These are phyloP conservation scores for Pseudogymnoascus sp. DNA, from an alignment of 2,329 filamentous ascomycete genomes.

Conservation along the genomic window DNA sequence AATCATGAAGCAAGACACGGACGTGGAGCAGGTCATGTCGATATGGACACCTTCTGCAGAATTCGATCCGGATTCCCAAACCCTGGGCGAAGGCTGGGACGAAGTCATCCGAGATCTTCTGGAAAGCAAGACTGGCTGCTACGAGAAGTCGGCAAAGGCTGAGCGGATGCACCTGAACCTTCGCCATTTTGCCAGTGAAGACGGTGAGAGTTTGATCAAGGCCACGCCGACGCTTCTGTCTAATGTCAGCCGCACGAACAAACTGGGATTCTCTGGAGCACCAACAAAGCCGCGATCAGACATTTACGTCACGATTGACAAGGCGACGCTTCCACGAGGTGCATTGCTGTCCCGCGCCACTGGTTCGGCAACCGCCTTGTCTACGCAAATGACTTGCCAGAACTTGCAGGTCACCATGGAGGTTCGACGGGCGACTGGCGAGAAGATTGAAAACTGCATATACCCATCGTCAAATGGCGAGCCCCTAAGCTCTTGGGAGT, in stretches of 20 bases:
- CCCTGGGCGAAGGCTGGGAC: constrained; percentile 60
- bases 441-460: constrained; percentile 81
- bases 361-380: constrained; percentile 67
- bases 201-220: constrained; percentile 74
- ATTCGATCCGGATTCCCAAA: constrained; percentile 44
- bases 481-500: constrained; percentile 78
- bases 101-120: constrained; percentile 65
- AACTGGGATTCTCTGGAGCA: constrained; percentile 89
- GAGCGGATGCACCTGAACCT: constrained; percentile 75
- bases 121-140: constrained; percentile 63
- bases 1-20: constrained; percentile 62
- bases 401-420: constrained; percentile 87
- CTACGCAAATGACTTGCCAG: constrained; percentile 51
- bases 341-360: constrained; percentile 56
- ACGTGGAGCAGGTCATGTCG: constrained; percentile 66
- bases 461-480: constrained; percentile 75
- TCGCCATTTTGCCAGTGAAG: constrained; percentile 66
- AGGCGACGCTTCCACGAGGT: constrained; percentile 71
- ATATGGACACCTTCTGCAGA: constrained; percentile 63
- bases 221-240: constrained; percentile 82
- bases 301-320: constrained; percentile 82
- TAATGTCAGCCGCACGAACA: constrained; percentile 69
- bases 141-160: constrained; percentile 62
- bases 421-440: constrained; percentile 69
- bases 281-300: constrained; percentile 84